phyloP scores from a whole-genome alignment of 345 rosid species.

The Carallia pectinifolia region DNA sequence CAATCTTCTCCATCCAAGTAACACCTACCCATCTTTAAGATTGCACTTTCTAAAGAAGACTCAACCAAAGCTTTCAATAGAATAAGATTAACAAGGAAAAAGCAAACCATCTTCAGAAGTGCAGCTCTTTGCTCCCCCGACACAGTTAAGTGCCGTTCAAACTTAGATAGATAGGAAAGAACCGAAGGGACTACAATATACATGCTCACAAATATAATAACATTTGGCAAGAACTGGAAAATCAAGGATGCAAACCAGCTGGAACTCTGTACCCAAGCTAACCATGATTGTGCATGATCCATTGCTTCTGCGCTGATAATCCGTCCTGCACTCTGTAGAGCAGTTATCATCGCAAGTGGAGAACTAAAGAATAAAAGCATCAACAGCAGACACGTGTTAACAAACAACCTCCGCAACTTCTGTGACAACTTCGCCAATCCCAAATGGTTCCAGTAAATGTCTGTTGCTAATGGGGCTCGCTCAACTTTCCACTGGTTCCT shows the following conservation, averaged over 20 bases:
- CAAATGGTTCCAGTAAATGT: constrained; percentile 95
- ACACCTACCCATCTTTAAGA: constrained; percentile 87
- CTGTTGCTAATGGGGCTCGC: constrained; percentile 91
- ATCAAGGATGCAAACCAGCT: constrained; percentile 90
- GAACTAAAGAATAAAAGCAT: constrained; percentile 91
- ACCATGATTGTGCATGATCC: constrained; percentile 87
- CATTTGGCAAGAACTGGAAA: constrained; percentile 92
- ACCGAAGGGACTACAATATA: constrained; percentile 86
- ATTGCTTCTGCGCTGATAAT: constrained; percentile 90
- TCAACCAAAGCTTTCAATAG: constrained; percentile 82
- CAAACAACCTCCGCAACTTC: constrained; percentile 66
- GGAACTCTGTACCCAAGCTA: constrained; percentile 88
- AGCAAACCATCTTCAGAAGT: constrained; percentile 96
- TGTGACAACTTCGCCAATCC: constrained; percentile 76
- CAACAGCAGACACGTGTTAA: constrained; percentile 75
- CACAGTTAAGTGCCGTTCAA: constrained; percentile 83
- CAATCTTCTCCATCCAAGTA: constrained; percentile 97
- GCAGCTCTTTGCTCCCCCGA: constrained; percentile 95
- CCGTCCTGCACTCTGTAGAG: constrained; percentile 77
- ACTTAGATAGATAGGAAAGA: constrained; percentile 89
- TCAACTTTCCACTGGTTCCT: constrained; percentile 99
- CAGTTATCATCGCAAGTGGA: constrained; percentile 83
- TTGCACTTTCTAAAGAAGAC: constrained; percentile 80
- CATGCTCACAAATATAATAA: constrained; percentile 90
- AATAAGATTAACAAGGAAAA: constrained; percentile 94